phyloP scores from a whole-genome alignment of 768 basidiomycete genomes.

The Clitopilus hobsonii region DNA sequence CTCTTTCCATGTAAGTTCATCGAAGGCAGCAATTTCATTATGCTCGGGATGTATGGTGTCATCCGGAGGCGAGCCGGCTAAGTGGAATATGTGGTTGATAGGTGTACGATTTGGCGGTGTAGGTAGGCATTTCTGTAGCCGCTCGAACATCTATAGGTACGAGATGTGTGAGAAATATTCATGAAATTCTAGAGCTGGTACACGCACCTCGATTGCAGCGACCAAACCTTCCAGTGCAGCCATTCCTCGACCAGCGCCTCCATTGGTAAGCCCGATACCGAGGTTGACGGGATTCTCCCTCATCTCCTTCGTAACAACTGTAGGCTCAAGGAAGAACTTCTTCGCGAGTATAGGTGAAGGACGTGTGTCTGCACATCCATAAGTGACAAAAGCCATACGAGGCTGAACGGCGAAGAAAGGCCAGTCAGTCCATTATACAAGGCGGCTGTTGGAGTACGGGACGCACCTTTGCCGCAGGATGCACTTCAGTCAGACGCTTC shows the following conservation, averaged over 20 bases:
- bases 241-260: conserved; percentile 48
- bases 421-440: background rate
- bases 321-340: conserved; percentile 49
- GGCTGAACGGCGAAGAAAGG: conserved; percentile 16
- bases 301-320: conserved; percentile 37
- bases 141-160: conserved; percentile 34
- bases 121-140: conserved; percentile 20
- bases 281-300: conserved; percentile 39
- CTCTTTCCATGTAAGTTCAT: conserved; percentile 54
- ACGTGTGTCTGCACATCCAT: conserved; percentile 52
- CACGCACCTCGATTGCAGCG: conserved; percentile 60
- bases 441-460: conserved; percentile 1
- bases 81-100: conserved; percentile 51
- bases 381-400: conserved; percentile 53
- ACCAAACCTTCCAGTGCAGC: conserved; percentile 69
- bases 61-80: conserved; percentile 57
- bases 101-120: conserved; percentile 10
- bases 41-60: conserved; percentile 45
- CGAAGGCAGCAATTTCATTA: conserved; percentile 44
- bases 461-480: conserved; percentile 34
- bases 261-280: conserved; percentile 54
- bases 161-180: background rate
- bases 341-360: conserved; percentile 54
- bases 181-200: background rate
- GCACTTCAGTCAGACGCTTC: conserved; percentile 43